These are phyloP conservation scores for Bathelium albidoporum DNA, from an alignment of 495 filamentous ascomycete genomes.

Conservation along the genomic window DNA sequence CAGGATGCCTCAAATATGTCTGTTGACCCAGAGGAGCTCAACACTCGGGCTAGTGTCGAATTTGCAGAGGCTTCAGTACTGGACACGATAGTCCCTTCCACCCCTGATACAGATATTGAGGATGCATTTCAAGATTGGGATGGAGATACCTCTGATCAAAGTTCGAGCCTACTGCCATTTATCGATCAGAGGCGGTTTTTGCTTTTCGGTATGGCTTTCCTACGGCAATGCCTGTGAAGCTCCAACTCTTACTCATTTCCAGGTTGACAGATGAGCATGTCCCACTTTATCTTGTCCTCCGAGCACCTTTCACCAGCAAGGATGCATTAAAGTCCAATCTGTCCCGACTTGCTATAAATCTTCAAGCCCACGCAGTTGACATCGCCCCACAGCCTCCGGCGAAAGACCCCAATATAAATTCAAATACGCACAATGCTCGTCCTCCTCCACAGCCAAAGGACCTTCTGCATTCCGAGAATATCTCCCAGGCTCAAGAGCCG, in stretches of 20 bases:
- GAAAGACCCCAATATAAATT: slow-evolving; percentile 9
- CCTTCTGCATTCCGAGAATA: slow-evolving; percentile 10
- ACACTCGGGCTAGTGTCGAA: slow-evolving; percentile 30
- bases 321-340: slow-evolving; percentile 9
- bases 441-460: not conserved
- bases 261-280: slow-evolving; percentile 18
- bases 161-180: slow-evolving; percentile 22
- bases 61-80: slow-evolving; percentile 65
- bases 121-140: slow-evolving; percentile 42
- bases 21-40: slow-evolving; percentile 9
- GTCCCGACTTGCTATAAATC: slow-evolving; percentile 7
- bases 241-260: slow-evolving; percentile 12
- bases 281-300: slow-evolving; percentile 8
- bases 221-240: not conserved
- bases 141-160: slow-evolving; percentile 40
- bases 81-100: slow-evolving; percentile 66
- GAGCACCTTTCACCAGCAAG: not conserved
- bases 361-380: slow-evolving; percentile 18
- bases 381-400: slow-evolving; percentile 15
- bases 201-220: slow-evolving; percentile 55
- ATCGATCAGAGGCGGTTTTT: slow-evolving; percentile 34
- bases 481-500: slow-evolving; percentile 4
- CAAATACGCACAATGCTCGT: not conserved
- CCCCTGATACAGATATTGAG: slow-evolving; percentile 55
- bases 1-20: slow-evolving; percentile 12